These are phyloP conservation scores for Westerdykella aurantiaca DNA, from an alignment of 2,329 filamentous ascomycete species.

Conservation along the genomic window DNA sequence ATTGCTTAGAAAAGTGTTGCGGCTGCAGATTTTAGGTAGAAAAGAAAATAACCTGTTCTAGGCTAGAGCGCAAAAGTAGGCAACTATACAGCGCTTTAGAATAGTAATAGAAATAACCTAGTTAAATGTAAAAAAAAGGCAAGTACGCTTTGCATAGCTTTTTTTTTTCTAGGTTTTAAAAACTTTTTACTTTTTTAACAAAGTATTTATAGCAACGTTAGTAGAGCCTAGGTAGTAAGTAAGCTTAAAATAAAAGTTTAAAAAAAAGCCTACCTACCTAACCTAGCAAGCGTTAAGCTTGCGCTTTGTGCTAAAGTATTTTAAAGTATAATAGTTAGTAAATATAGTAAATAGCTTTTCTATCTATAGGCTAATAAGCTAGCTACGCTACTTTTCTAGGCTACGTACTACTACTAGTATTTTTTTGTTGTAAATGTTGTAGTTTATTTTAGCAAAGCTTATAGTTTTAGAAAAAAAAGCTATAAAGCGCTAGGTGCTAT, in stretches of 20 bases:
- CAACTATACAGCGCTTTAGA: no score
- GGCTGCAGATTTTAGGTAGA: no score
- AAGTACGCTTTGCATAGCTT: background rate
- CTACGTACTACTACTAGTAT: slow-evolving; percentile 1
- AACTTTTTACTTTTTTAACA: background rate
- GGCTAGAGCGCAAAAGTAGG: no score
- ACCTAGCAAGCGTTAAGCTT: background rate
- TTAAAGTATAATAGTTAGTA: background rate
- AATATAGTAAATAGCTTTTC: background rate
- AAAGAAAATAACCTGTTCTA: no score
- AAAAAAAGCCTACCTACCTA: background rate
- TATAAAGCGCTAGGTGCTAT: background rate
- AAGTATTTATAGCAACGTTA: background rate
- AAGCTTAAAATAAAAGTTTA: background rate
- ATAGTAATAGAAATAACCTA: background rate
- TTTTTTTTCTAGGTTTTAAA: background rate
- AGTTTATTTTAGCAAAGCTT: background rate
- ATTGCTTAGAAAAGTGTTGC: no score
- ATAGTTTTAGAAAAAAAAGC: slow-evolving; percentile 3
- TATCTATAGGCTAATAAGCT: background rate
- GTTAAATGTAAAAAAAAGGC: background rate
- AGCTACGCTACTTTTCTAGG: slow-evolving; percentile 1
- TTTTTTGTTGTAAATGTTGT: slow-evolving; percentile 5
- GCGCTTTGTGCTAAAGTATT: slow-evolving; percentile 1
- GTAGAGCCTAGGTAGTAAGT: slow-evolving; percentile 1